A percentile compares a stretch with the other conserved stretches of the same genome.
Conservation (phyloP, 805 yeast genomes). For the Lipomyces sp. region DNA sequence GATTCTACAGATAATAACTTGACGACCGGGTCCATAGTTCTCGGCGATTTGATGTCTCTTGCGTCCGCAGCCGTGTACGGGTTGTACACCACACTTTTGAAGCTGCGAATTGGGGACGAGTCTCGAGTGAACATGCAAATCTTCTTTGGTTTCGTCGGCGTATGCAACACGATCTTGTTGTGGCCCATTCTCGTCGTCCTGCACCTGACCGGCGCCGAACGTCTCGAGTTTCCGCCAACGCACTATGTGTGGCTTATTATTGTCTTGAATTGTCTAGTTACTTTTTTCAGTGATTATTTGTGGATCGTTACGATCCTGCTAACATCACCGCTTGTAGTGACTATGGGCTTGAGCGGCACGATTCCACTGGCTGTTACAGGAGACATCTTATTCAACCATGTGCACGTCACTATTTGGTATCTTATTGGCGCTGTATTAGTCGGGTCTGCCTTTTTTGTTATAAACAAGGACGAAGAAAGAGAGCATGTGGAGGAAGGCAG, state of each 20-base stretch:
- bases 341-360: slow-evolving; percentile 89
- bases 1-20: slow-evolving; percentile 21
- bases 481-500: slow-evolving; percentile 42
- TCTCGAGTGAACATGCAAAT: slow-evolving; percentile 75
- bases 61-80: slow-evolving; percentile 90
- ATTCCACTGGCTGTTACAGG: slow-evolving; percentile 94
- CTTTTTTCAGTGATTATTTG: slow-evolving; percentile 83
- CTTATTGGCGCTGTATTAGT: slow-evolving; percentile 77
- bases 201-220: slow-evolving; percentile 62
- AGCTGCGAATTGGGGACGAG: slow-evolving; percentile 69
- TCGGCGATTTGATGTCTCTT: slow-evolving; percentile 79
- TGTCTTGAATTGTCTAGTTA: slow-evolving; percentile 64
- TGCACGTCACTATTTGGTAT: slow-evolving; percentile 59
- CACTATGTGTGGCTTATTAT: slow-evolving; percentile 53
- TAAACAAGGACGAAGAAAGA: slow-evolving; percentile 72
- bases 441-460: slow-evolving; percentile 74
- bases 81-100: slow-evolving; percentile 79
- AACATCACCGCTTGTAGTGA: slow-evolving; percentile 91
- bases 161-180: slow-evolving; percentile 65
- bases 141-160: slow-evolving; percentile 93
- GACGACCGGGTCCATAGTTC: slow-evolving; percentile 37
- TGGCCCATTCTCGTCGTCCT: slow-evolving; percentile 81
- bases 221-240: slow-evolving; percentile 65
- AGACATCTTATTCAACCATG: slow-evolving; percentile 70
- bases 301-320: slow-evolving; percentile 95